phyloP scores from a whole-genome alignment of 768 basidiomycete genomes.

The Ramaria sp. region DNA sequence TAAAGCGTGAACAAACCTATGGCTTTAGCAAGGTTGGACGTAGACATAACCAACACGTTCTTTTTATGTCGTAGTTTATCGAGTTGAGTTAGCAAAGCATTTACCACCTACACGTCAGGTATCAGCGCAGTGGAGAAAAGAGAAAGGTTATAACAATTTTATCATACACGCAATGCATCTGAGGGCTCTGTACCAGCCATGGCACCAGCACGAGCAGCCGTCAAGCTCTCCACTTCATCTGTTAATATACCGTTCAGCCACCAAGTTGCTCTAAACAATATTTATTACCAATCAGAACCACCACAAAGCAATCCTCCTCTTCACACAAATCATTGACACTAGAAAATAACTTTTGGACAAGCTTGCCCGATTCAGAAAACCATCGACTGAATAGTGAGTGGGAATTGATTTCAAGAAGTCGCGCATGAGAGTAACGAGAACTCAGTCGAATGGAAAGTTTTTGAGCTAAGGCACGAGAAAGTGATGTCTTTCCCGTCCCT shows the following conservation, averaged over 20 bases:
- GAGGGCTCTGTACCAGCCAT: conserved; percentile 95
- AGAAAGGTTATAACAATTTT: neutral
- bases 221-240: conserved; percentile 97
- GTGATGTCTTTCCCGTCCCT: conserved; percentile 93
- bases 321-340: conserved; percentile 87
- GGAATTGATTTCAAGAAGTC: conserved; percentile 93
- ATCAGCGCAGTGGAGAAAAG: neutral
- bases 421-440: conserved; percentile 70
- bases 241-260: neutral
- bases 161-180: conserved; percentile 75
- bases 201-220: conserved; percentile 87
- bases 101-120: conserved; percentile 69
- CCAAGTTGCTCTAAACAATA: neutral
- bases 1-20: conserved; percentile 50
- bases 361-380: conserved; percentile 98
- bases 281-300: conserved; percentile 77
- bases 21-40: conserved; percentile 88
- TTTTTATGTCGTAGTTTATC: conserved; percentile 90
- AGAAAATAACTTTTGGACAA: conserved; percentile 87
- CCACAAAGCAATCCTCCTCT: conserved; percentile 83
- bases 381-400: conserved; percentile 97
- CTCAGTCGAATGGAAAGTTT: conserved; percentile 81
- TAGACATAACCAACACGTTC: conserved; percentile 94
- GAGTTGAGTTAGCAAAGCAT: conserved; percentile 91
- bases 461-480: conserved; percentile 91